These are phyloP conservation scores for Aspergillus quadrilineatus DNA, from an alignment of 2,329 filamentous ascomycete species.

Conservation along the genomic window DNA sequence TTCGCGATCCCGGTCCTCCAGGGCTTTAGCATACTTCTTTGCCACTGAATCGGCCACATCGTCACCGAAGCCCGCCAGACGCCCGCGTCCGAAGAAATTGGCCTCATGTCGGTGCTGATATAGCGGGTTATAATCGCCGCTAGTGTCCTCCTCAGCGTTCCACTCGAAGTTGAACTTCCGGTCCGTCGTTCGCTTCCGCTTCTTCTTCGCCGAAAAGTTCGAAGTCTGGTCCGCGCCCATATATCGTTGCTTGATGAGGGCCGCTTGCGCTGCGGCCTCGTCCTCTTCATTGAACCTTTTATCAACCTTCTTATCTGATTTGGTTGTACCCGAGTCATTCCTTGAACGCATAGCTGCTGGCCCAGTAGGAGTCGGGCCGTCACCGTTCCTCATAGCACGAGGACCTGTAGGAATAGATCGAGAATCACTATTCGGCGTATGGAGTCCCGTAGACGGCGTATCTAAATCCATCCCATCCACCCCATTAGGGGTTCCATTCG, in stretches of 20 bases:
- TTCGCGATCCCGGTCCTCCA: constrained; percentile 73
- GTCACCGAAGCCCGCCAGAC: constrained; percentile 65
- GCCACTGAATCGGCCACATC: constrained; percentile 54
- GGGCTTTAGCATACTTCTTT: constrained; percentile 62
- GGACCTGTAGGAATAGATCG: constrained; percentile 67
- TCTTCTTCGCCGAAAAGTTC: constrained; percentile 93
- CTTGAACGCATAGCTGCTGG: constrained; percentile 52
- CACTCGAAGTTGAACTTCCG: constrained; percentile 99
- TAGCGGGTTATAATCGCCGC: constrained; percentile 74
- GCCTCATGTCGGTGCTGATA: constrained; percentile 68
- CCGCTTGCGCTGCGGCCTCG: constrained; percentile 66
- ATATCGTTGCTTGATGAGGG: constrained; percentile 75
- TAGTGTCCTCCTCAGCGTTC: constrained; percentile 93
- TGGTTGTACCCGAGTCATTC: constrained; percentile 53
- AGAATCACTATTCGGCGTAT: constrained; percentile 27
- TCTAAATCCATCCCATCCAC: constrained; percentile 24
- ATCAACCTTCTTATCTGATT: constrained; percentile 39
- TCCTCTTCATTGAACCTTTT: constrained; percentile 53
- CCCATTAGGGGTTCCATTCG: constrained; percentile 35
- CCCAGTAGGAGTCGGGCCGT: constrained; percentile 53
- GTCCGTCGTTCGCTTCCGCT: constrained; percentile 85
- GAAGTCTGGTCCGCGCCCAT: constrained; percentile 89
- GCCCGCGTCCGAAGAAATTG: constrained; percentile 68
- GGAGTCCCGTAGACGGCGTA: constrained; percentile 16
- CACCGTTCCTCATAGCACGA: constrained; percentile 58